phyloP scores from a whole-genome alignment of 2,329 filamentous ascomycete species.

The Monilinia aucupariae region DNA sequence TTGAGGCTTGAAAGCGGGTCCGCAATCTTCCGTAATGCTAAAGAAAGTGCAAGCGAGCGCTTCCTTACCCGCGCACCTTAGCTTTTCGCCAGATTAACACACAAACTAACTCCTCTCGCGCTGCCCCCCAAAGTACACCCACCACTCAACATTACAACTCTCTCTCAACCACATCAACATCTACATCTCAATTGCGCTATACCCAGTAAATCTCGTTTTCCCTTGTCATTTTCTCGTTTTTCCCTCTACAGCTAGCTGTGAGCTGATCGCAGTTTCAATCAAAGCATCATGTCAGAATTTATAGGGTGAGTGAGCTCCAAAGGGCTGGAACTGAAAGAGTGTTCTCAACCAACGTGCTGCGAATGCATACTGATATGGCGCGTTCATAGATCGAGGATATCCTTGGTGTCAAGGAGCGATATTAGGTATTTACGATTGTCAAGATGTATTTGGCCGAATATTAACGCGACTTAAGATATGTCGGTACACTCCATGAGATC shows the following conservation, averaged over 20 bases:
- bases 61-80: constrained; percentile 5
- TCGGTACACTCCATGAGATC: constrained; percentile 94
- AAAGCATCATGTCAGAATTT: constrained; percentile 51
- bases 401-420: constrained; percentile 93
- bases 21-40: neutral
- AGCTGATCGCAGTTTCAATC: constrained; percentile 29
- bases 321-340: constrained; percentile 20
- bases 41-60: constrained; percentile 13
- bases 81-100: constrained; percentile 17
- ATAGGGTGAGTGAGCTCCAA: constrained; percentile 48
- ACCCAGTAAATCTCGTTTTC: constrained; percentile 12
- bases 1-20: neutral
- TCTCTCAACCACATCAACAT: neutral
- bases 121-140: neutral
- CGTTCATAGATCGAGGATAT: constrained; percentile 73
- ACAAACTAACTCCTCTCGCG: neutral
- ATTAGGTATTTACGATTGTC: constrained; percentile 64
- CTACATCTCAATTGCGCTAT: constrained; percentile 15
- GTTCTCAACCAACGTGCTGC: constrained; percentile 14
- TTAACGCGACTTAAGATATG: constrained; percentile 60
- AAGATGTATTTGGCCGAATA: neutral
- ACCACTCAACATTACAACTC: constrained; percentile 1
- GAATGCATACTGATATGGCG: constrained; percentile 24
- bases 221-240: constrained; percentile 8
- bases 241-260: constrained; percentile 29